phyloP scores from a whole-genome alignment of 2,329 filamentous ascomycete genomes.

The Aaosphaeria arxii region DNA sequence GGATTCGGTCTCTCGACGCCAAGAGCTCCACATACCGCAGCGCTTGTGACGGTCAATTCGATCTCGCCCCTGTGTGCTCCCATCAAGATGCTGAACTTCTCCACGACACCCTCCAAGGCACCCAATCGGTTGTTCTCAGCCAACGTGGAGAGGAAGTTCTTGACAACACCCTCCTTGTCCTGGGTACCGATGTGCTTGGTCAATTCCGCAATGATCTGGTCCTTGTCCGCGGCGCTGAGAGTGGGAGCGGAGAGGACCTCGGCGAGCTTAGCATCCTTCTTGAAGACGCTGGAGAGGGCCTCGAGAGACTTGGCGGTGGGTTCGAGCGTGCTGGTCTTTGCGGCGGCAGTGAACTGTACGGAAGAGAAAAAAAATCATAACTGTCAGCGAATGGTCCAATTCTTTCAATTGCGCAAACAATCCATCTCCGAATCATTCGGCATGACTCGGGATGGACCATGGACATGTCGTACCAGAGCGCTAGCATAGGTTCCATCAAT shows the following conservation, averaged over 20 bases:
- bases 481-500: constrained; percentile 97
- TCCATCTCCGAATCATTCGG: not conserved
- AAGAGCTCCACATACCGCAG: constrained; percentile 63
- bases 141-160: constrained; percentile 88
- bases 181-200: constrained; percentile 71
- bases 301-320: constrained; percentile 76
- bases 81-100: constrained; percentile 87
- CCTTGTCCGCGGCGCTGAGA: constrained; percentile 76
- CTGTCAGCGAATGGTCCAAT: constrained; percentile 4
- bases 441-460: not conserved
- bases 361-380: constrained; percentile 14
- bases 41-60: constrained; percentile 87
- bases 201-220: constrained; percentile 80
- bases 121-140: constrained; percentile 96
- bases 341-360: constrained; percentile 86
- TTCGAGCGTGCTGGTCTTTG: constrained; percentile 84
- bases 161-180: constrained; percentile 75
- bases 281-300: constrained; percentile 67
- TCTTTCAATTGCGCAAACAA: not conserved
- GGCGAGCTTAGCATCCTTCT: constrained; percentile 79
- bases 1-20: no score
- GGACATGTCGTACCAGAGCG: constrained; percentile 71
- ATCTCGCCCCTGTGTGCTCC: constrained; percentile 88
- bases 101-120: constrained; percentile 74
- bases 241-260: constrained; percentile 77